These are phyloP conservation scores for Saussurea involucrata DNA, from an alignment of 129 eudicot genomes.

Conservation along the genomic window DNA sequence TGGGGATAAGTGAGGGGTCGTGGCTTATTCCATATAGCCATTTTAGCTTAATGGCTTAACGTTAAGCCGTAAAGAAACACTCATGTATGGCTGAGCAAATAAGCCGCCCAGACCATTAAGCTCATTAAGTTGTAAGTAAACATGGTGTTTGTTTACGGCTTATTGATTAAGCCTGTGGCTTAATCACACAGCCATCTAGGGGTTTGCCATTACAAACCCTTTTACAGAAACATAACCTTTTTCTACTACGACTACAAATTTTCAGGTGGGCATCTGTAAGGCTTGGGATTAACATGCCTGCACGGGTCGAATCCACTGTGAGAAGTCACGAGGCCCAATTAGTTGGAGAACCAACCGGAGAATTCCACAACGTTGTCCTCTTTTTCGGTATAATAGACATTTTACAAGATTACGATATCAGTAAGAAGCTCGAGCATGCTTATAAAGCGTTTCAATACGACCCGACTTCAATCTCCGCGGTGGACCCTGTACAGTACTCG, in stretches of 20 bases:
- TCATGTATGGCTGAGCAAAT: no score
- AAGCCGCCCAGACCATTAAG: no score
- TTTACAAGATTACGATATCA: constrained; percentile 82
- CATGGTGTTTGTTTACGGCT: neutral
- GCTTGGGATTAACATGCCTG: constrained; percentile 62
- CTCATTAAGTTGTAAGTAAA: no score
- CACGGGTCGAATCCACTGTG: constrained; percentile 54
- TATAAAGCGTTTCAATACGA: constrained; percentile 72
- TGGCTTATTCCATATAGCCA: no score
- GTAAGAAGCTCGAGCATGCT: constrained; percentile 86
- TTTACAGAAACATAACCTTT: neutral
- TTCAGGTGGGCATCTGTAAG: constrained; percentile 53
- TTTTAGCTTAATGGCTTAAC: no score
- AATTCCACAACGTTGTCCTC: constrained; percentile 46
- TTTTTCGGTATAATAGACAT: constrained; percentile 78
- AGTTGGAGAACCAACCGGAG: constrained; percentile 70
- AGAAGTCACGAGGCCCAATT: constrained; percentile 49
- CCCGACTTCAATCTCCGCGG: constrained; percentile 77
- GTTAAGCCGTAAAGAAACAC: no score
- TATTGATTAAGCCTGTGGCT: neutral
- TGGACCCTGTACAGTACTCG: constrained; percentile 73
- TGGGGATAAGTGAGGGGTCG: no score
- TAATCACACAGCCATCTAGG: neutral
- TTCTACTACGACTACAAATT: neutral
- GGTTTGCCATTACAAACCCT: no score